phyloP scores from a whole-genome alignment of 306 rosid genomes.

The Castanea crenata region DNA sequence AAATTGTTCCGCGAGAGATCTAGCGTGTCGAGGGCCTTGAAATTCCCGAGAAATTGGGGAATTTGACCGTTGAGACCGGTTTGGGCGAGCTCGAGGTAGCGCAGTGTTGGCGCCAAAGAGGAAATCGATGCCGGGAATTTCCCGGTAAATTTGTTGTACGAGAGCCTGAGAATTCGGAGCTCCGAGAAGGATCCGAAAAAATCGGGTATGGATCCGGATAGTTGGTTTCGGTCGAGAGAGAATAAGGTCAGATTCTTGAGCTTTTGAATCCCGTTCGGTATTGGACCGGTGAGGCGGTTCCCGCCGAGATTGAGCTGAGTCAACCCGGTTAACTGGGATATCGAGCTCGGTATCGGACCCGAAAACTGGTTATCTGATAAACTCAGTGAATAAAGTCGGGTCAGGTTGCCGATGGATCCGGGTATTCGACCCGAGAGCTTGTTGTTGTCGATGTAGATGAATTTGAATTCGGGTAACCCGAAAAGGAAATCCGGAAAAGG shows the following conservation, averaged over 20 bases:
- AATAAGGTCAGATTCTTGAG: conserved; percentile 42
- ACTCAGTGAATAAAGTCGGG: conserved; percentile 31
- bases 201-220: conserved; percentile 63
- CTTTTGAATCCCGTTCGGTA: conserved; percentile 40
- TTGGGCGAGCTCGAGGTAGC: conserved; percentile 56
- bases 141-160: conserved; percentile 62
- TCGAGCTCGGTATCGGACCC: conserved; percentile 68
- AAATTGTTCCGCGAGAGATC: conserved; percentile 58
- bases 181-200: conserved; percentile 41
- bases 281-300: conserved; percentile 48
- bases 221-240: conserved; percentile 46
- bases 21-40: conserved; percentile 63
- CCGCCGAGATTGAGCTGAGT: conserved; percentile 76
- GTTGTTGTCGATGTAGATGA: conserved; percentile 59
- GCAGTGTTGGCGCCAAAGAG: conserved; percentile 39
- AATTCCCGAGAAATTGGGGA: conserved; percentile 75
- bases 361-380: conserved; percentile 52
- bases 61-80: conserved; percentile 60
- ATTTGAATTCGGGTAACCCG: conserved; percentile 38
- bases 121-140: conserved; percentile 59
- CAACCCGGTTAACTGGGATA: conserved; percentile 46
- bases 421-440: conserved; percentile 68
- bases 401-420: conserved; percentile 35
- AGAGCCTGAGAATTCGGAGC: conserved; percentile 48
- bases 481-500: conserved; percentile 49